A percentile compares a stretch with the other conserved stretches of the same genome.
Conservation (phyloP, 306 rosid genomes). For the Acacia crassicarpa region DNA sequence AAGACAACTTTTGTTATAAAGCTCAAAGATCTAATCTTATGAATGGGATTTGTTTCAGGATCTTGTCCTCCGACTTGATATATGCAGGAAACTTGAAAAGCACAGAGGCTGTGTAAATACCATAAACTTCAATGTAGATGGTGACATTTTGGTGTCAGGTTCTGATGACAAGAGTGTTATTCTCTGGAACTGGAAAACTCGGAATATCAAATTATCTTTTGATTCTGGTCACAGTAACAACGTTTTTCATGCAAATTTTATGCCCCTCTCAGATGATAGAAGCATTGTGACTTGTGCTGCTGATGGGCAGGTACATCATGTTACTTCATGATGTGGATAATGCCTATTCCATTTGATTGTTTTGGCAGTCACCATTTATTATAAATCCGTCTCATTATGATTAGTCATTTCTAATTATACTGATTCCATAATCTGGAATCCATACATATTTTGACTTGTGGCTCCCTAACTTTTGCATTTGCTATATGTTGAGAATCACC, state of each 20-base stretch:
- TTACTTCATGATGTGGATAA: conserved; percentile 30
- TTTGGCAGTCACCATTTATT: neutral
- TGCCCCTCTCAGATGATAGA: conserved; percentile 78
- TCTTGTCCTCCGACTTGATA: conserved; percentile 83
- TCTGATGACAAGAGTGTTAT: conserved; percentile 85
- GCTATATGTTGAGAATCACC: neutral
- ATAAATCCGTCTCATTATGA: conserved; percentile 5
- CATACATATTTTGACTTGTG: neutral
- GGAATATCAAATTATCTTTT: conserved; percentile 51
- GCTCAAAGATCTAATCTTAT: neutral
- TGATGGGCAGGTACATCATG: conserved; percentile 80
- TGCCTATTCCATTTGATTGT: neutral
- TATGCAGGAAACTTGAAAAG: conserved; percentile 60
- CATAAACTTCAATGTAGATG: conserved; percentile 73
- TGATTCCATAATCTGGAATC: neutral
- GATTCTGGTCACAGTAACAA: conserved; percentile 78
- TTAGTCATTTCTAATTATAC: neutral
- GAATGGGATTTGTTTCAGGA: conserved; percentile 46
- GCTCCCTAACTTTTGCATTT: neutral
- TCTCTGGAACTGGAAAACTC: conserved; percentile 91
- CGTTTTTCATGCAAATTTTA: conserved; percentile 85
- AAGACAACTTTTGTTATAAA: neutral
- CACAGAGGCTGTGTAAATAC: conserved; percentile 96
- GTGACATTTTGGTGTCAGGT: conserved; percentile 80
- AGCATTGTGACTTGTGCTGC: conserved; percentile 90